Percentiles rank a stretch among this genome's conserved stretches.
Conservation (phyloP, 75 land plant genomes). For the Pinus tabuliformis region DNA sequence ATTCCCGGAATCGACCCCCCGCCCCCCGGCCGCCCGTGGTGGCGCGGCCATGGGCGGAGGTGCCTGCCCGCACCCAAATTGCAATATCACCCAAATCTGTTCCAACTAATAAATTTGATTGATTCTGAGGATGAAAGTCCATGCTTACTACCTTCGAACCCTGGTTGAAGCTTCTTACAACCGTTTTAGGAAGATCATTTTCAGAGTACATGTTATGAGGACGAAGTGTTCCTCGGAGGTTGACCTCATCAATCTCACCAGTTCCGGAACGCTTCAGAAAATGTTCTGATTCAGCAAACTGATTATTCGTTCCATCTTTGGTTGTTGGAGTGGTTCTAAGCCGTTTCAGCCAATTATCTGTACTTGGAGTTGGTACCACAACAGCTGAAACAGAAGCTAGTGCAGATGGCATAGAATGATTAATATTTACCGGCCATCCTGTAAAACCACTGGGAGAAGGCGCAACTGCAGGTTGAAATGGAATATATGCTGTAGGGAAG, state of each 20-base stretch:
- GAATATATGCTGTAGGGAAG: neutral
- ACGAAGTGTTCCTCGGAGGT: neutral
- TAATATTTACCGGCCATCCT: slow-evolving; percentile 73
- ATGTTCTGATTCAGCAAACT: slow-evolving; percentile 46
- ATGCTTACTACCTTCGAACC: slow-evolving; percentile 57
- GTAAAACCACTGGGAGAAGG: slow-evolving; percentile 58
- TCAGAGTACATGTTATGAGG: slow-evolving; percentile 25
- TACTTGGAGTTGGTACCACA: no score
- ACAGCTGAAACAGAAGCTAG: slow-evolving; percentile 50
- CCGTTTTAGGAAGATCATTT: slow-evolving; percentile 77
- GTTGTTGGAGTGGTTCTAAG: slow-evolving; percentile 49
- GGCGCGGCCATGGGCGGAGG: no score
- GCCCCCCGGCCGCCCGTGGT: no score
- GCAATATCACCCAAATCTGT: no score
- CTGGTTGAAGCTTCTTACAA: slow-evolving; percentile 57
- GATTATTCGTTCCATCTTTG: slow-evolving; percentile 59
- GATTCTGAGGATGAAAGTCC: slow-evolving; percentile 26
- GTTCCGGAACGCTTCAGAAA: slow-evolving; percentile 42
- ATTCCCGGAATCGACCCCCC: no score
- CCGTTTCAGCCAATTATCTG: slow-evolving; percentile 62
- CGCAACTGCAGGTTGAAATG: slow-evolving; percentile 55
- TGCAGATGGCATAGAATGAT: slow-evolving; percentile 44
- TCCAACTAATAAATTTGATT: slow-evolving; percentile 12
- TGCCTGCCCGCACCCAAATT: no score
- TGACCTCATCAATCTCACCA: slow-evolving; percentile 62